Percentiles rank a stretch among this genome's conserved stretches.
Evolutionary conservation across 73 alveolate genomes (phyloP).

Genomic region (Stentor coeruleus): DNA sequence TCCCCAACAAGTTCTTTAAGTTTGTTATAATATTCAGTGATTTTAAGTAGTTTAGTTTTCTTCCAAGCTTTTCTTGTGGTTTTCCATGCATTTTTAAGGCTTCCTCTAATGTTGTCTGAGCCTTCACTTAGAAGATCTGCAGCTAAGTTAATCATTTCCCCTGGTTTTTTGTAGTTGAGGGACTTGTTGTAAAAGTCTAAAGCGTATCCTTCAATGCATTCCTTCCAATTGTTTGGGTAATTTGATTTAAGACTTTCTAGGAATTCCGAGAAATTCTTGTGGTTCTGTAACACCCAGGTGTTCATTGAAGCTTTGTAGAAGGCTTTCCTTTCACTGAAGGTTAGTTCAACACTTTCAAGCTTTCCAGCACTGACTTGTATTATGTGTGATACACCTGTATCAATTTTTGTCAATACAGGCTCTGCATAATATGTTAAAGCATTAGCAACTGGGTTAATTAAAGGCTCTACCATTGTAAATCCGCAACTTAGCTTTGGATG

Average conservation of each 20-base stretch:
- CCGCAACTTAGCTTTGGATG: not conserved
- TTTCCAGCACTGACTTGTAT: not conserved
- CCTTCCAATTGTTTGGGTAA: not conserved
- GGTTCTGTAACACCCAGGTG: not conserved
- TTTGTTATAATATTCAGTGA: not conserved
- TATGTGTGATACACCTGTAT: not conserved
- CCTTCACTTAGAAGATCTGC: not conserved
- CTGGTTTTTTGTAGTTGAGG: not conserved
- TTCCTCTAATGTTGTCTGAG: not conserved
- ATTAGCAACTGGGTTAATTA: not conserved
- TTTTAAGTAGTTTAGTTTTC: too few relatives aligned
- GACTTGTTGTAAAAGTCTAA: not conserved
- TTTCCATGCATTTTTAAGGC: not conserved
- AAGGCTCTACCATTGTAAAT: not conserved
- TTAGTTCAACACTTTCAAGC: not conserved
- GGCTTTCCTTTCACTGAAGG: not conserved
- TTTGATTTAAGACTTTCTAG: not conserved
- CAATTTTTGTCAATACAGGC: too few relatives aligned
- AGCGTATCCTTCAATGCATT: not conserved
- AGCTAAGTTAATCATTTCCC: not conserved
- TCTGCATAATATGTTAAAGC: too few relatives aligned
- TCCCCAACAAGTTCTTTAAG: not conserved
- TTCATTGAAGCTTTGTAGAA: not conserved
- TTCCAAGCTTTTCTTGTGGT: too few relatives aligned
- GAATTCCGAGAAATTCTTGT: not conserved